Evolutionary conservation across 2,329 filamentous ascomycete genomes (phyloP).

Genomic region (Colletotrichum sp.): DNA sequence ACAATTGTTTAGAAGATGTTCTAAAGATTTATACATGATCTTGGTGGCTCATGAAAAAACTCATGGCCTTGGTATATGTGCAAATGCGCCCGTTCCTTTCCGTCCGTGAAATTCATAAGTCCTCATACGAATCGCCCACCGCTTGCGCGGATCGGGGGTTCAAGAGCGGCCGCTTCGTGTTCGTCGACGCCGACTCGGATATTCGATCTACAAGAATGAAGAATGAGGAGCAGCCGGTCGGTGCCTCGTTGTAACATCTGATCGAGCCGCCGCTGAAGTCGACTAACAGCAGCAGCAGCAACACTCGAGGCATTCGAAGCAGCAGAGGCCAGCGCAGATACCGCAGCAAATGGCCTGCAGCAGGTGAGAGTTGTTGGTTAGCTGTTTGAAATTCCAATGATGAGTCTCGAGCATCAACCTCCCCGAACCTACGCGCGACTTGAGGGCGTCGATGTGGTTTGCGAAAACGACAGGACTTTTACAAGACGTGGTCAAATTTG

Average conservation of each 20-base stretch:
- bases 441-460: background rate
- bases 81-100: background rate
- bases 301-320: slow-evolving; percentile 40
- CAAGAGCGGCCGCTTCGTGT: background rate
- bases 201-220: background rate
- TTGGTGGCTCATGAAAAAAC: background rate
- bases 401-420: slow-evolving; percentile 4
- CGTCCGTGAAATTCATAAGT: background rate
- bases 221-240: background rate
- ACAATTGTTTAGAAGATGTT: background rate
- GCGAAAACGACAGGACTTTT: background rate
- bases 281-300: slow-evolving; percentile 28
- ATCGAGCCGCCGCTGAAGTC: background rate
- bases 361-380: background rate
- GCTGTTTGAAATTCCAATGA: background rate
- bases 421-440: background rate
- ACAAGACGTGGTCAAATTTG: background rate
- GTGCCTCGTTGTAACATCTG: background rate
- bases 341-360: slow-evolving; percentile 44
- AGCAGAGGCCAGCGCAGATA: slow-evolving; percentile 43
- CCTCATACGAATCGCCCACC: background rate
- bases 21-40: background rate
- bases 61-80: slow-evolving; percentile 9
- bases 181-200: background rate
- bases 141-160: background rate